Percentiles rank a stretch among this genome's conserved stretches.
Conservation (phyloP, 2,329 filamentous ascomycete species). For the Thermothelomyces thermophilus region DNA sequence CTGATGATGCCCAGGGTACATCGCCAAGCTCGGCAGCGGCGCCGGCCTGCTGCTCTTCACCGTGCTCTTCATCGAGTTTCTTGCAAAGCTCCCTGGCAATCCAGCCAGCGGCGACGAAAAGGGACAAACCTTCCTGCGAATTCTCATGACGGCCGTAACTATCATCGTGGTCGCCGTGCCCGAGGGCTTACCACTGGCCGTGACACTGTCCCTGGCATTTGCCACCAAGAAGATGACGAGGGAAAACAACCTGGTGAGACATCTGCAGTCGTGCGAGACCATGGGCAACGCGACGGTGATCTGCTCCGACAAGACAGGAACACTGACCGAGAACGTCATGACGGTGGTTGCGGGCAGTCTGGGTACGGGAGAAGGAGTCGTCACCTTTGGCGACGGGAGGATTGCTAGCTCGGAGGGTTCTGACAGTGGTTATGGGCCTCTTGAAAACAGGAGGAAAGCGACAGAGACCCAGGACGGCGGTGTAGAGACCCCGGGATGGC, state of each 20-base stretch:
- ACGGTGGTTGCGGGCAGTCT: constrained; percentile 46
- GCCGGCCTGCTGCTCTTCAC: constrained; percentile 72
- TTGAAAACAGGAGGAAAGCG: too few relatives aligned
- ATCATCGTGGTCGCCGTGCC: constrained; percentile 62
- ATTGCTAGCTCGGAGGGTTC: neutral
- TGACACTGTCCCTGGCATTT: constrained; percentile 43
- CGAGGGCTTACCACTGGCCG: constrained; percentile 52
- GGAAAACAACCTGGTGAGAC: constrained; percentile 64
- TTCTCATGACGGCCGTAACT: constrained; percentile 58
- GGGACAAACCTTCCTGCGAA: constrained; percentile 50
- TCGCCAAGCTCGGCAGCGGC: constrained; percentile 48
- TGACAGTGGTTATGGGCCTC: too few relatives aligned
- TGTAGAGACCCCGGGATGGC: too few relatives aligned
- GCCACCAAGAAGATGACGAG: constrained; percentile 62
- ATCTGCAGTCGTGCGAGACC: constrained; percentile 61
- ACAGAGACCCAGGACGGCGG: too few relatives aligned
- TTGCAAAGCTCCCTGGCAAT: constrained; percentile 53
- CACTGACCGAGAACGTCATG: constrained; percentile 49
- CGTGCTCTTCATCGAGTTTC: constrained; percentile 71
- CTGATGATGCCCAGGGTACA: constrained; percentile 23
- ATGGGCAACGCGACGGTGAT: constrained; percentile 57
- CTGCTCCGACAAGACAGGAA: constrained; percentile 54
- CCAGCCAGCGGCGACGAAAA: constrained; percentile 47
- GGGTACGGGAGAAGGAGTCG: constrained; percentile 28
- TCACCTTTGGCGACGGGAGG: neutral